Percentiles rank a stretch among this genome's conserved stretches.
Conservation (phyloP, 768 basidiomycete genomes). For the Tephrocybe rancida region DNA sequence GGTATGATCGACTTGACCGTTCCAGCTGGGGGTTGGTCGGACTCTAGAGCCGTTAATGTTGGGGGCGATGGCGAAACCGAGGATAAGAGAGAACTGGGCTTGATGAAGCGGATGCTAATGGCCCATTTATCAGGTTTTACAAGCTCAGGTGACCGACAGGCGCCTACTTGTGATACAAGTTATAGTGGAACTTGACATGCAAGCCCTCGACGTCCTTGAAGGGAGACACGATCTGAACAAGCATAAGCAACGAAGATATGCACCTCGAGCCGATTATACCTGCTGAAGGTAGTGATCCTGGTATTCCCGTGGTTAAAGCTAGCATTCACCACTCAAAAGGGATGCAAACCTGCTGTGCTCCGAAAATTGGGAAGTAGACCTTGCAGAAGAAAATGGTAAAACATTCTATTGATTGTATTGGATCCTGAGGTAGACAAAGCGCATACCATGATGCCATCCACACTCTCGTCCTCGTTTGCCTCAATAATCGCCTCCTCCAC, state of each 20-base stretch:
- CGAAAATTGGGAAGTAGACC: conserved; percentile 98
- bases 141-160: conserved; percentile 16
- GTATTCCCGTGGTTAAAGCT: conserved; percentile 7
- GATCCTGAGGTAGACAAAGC: conserved; percentile 3
- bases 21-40: conserved; percentile 75
- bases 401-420: conserved; percentile 4
- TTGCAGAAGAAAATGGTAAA: conserved; percentile 27
- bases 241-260: conserved; percentile 1
- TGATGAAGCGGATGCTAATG: conserved; percentile 87
- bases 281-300: conserved; percentile 98
- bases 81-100: conserved; percentile 67
- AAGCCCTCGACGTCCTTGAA: conserved; percentile 98
- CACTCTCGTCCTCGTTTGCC: conserved; percentile 83
- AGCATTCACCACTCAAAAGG: not conserved
- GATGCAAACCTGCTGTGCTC: conserved; percentile 70
- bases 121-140: not conserved
- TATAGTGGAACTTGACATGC: conserved; percentile 94
- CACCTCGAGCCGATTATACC: conserved; percentile 33
- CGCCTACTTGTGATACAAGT: conserved; percentile 88
- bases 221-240: conserved; percentile 81
- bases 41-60: conserved; percentile 31
- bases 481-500: conserved; percentile 96
- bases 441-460: conserved; percentile 94
- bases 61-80: conserved; percentile 44
- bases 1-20: conserved; percentile 96